These are phyloP conservation scores for Beta lomatogona DNA, from an alignment of 179 eudicot species.

Conservation along the genomic window DNA sequence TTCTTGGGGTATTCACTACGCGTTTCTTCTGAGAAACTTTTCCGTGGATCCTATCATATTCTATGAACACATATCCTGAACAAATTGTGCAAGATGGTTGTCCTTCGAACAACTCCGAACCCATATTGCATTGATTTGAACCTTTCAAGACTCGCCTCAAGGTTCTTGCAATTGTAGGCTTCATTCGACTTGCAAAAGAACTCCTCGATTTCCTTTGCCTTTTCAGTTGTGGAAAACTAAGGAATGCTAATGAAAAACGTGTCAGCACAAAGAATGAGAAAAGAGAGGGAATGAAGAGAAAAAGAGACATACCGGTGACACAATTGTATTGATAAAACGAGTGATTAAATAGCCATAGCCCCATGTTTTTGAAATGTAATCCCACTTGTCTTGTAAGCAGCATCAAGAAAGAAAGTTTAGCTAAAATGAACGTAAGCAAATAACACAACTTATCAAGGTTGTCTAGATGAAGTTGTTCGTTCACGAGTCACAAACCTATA, in stretches of 20 bases:
- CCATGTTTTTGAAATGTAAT: constrained; percentile 66
- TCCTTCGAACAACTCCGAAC: constrained; percentile 68
- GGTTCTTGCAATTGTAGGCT: constrained; percentile 73
- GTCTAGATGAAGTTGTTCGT: not conserved
- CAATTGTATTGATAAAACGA: constrained; percentile 70
- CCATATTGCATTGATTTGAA: constrained; percentile 83
- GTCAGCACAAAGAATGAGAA: not conserved
- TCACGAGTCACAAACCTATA: not conserved
- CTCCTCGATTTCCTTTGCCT: constrained; percentile 76
- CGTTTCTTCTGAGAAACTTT: not conserved
- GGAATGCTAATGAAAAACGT: not conserved
- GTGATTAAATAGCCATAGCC: constrained; percentile 76
- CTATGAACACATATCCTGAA: constrained; percentile 55
- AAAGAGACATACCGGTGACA: constrained; percentile 65
- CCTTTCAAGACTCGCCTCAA: constrained; percentile 89
- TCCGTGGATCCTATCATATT: not conserved
- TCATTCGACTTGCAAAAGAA: constrained; percentile 62
- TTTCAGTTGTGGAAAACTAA: constrained; percentile 75
- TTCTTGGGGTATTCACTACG: not conserved
- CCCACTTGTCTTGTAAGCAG: constrained; percentile 80
- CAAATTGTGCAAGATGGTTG: constrained; percentile 50
- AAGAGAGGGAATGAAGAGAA: constrained; percentile 15
- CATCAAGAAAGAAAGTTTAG: constrained; percentile 11
- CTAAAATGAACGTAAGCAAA: not conserved
- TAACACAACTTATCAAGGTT: not conserved